Evolutionary conservation across 2,329 filamentous ascomycete genomes (phyloP), one percentile per base, ranked within the genome.

Genomic region (Chaetomium sp.): DNA sequence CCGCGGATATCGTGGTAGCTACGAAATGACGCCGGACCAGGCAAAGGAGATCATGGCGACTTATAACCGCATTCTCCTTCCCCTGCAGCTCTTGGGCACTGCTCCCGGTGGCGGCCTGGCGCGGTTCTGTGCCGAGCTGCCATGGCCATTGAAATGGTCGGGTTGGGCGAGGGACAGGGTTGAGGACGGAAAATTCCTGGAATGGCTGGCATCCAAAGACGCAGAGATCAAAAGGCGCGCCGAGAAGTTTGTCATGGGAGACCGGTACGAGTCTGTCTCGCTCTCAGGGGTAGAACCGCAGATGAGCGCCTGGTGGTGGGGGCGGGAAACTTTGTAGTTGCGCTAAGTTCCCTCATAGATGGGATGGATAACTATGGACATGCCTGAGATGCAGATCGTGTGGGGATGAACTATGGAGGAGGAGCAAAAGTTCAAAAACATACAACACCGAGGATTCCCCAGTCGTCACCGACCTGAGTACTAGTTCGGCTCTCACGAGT

Each of bases 111-210:
- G 31, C 3, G 62, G 50, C 3, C 33, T 64, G 50, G 57, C 57
- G 8, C 16, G 57, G 29, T 60, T 64, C 27, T 51, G 57, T 29
- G 57, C 57, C 4, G n/a, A 35, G 23, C 21, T 59, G 56, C 25
- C 38, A 2, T 64, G 50, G 57, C 62, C 62, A 7, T 47, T 29
- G 38, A 21, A 19, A 49, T 60, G 51, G 50, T 16, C 54, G 8
- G n/a, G 23, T 3, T 38, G 27, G 53, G 38, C 10, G 10, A 10
- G 1, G 9, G 25, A 2, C 0, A 31, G 12, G 25, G 6, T n/a
- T 5, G 23, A 5, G 3, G 16, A 23, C 4, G 23, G 45, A 31
- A 10, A 19, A 12, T 23, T 29, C 27, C 6, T 2, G 16, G 49
- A 23, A 1, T 54, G 49, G 50, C 8, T 60, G 21, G 12, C 45